These are phyloP conservation scores for Xylaria sp. DNA, from an alignment of 2,329 filamentous ascomycete genomes.

Conservation along the genomic window DNA sequence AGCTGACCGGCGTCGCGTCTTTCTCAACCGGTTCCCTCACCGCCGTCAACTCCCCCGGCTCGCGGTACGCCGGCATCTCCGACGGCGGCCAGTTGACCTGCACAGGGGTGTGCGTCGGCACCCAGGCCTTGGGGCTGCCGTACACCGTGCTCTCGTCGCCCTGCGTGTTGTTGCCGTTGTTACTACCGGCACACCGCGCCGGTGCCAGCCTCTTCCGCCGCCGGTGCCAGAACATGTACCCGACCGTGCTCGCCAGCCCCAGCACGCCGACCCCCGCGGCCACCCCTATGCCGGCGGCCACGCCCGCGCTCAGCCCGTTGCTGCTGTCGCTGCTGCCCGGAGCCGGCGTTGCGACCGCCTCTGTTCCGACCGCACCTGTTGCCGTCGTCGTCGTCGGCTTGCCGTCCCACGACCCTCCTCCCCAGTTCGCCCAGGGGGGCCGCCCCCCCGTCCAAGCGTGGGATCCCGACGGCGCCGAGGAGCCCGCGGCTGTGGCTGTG, in stretches of 20 bases:
- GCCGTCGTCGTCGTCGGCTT: slow-evolving; percentile 1
- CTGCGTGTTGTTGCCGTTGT: neutral
- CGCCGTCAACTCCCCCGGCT: neutral
- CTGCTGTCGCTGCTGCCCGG: neutral
- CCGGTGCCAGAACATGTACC: slow-evolving; percentile 18
- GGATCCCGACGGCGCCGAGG: neutral
- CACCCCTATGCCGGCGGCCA: slow-evolving; percentile 15
- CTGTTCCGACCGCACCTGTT: slow-evolving; percentile 5
- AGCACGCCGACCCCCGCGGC: slow-evolving; percentile 6
- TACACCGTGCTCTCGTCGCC: neutral
- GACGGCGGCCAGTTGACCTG: slow-evolving; percentile 15
- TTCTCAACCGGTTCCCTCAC: neutral
- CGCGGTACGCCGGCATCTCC: slow-evolving; percentile 4
- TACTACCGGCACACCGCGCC: neutral
- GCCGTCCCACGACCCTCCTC: neutral
- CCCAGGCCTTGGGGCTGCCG: slow-evolving; percentile 10
- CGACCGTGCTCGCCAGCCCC: slow-evolving; percentile 6
- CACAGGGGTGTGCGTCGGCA: neutral
- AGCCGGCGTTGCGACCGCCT: neutral
- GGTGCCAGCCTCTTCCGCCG: slow-evolving; percentile 8
- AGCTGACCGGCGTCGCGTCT: no score
- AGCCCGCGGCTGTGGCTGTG: neutral
- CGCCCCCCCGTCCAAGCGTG: neutral
- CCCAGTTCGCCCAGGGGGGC: neutral
- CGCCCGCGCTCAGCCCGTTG: slow-evolving; percentile 9